Conservation (phyloP, 129 eudicot genomes). For the Artemisia argyi region DNA sequence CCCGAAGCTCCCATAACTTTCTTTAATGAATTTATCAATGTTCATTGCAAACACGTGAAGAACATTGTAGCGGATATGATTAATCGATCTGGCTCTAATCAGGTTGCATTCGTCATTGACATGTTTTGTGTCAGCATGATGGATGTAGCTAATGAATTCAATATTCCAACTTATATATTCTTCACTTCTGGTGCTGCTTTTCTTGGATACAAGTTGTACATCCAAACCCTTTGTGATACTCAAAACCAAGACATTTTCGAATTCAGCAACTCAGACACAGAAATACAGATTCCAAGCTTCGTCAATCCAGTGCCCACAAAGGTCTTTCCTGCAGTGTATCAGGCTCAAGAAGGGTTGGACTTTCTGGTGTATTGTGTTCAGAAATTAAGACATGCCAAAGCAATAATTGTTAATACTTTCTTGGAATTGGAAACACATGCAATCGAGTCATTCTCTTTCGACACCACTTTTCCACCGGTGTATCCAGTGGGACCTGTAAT, state of each 20-base stretch:
- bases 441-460: neutral
- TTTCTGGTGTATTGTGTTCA: neutral
- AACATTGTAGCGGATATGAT: neutral
- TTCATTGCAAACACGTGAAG: conserved; percentile 9
- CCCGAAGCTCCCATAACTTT: conserved; percentile 1
- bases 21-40: conserved; percentile 19
- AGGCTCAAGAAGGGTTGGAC: neutral
- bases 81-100: neutral
- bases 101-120: neutral
- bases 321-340: too few species aligned
- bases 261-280: neutral
- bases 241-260: neutral
- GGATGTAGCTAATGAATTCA: conserved; percentile 1
- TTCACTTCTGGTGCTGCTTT: neutral
- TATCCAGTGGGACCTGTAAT: conserved; percentile 10
- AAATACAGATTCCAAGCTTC: conserved; percentile 27
- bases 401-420: neutral
- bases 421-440: conserved; percentile 6
- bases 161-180: neutral
- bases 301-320: conserved; percentile 25
- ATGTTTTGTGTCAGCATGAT: neutral
- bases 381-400: neutral
- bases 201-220: neutral
- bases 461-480: neutral
- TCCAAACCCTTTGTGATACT: neutral